Base-by-base conservation (phyloP, 768 basidiomycete genomes). In the Calocera viscosa region DNA sequence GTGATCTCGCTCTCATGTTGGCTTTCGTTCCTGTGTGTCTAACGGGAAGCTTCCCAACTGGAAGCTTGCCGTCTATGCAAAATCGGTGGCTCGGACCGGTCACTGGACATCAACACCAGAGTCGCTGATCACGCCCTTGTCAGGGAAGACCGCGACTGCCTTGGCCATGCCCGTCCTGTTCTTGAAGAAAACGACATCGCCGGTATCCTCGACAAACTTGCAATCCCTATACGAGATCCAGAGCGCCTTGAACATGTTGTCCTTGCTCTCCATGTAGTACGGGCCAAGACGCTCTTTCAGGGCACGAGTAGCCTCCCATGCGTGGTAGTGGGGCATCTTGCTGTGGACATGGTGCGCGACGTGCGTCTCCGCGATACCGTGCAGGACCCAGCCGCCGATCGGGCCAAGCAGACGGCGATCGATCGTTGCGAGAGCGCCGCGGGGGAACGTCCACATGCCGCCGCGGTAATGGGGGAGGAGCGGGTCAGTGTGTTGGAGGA, bases 401-500 rank as follows among this genome's bases (percentile, higher is more conserved):
- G 89, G 93, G 53, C 81, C 91, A 28, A 93, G 80, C 39, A 91
- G 82, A 72, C 75, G 85, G 63, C 91, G 90, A 76, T 98, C 93
- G 41, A 97, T 81, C 12, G 95, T 99, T 65, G 90, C 80, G 65
- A 98, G 85, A 17, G 95, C 95, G 67, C 95, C 95, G 71, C 93
- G 90, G 49, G 88, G 81, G 83, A 98, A 99, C 40, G 87, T 94
- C 82, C 95, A 97, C 74, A 89, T 87, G 39, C 84, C 74, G 16
- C 87, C 84, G 70, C 90, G 89, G 82, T 96, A 97, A 78, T 97
- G 95, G 63, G 94, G 94, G 49, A 98, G 84, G 53, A 89, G 76
- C 22, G 94, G 92, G 78, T 97, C 95, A 72, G 95, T 97, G 81
- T 99, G 95, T 80, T 99, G 95, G 64, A 97, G 82, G 88, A 92